Conservation (phyloP, 768 basidiomycete genomes). For the Rhodosporidiobolus sp. region DNA sequence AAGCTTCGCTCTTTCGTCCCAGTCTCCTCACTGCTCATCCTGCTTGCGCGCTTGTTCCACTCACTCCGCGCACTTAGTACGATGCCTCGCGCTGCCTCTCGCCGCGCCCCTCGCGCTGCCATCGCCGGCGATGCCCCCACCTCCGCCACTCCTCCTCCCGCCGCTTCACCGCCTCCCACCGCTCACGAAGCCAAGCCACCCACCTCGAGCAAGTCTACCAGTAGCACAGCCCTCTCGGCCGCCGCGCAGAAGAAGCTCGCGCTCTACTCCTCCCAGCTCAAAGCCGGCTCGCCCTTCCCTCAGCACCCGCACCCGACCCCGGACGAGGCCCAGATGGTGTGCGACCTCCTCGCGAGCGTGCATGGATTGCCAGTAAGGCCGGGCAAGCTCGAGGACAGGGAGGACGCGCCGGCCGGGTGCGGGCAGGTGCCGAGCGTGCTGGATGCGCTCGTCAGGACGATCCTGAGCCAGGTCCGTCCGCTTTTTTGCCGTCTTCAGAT, state of each 20-base stretch:
- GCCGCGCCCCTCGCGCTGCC: background rate
- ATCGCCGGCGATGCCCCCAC: background rate
- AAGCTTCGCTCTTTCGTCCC: too few relatives aligned
- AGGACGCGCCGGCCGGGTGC: conserved; percentile 38
- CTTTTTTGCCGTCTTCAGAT: too few relatives aligned
- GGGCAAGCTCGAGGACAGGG: conserved; percentile 24
- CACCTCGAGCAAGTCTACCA: too few relatives aligned
- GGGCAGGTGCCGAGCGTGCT: conserved; percentile 40
- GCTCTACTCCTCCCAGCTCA: background rate
- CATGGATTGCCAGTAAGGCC: conserved; percentile 41
- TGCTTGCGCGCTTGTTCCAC: background rate
- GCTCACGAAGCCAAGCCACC: too few relatives aligned
- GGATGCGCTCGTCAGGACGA: conserved; percentile 41
- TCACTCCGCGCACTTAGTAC: background rate
- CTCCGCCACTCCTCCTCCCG: background rate
- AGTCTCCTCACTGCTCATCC: too few relatives aligned
- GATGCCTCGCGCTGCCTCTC: background rate
- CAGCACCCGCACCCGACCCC: conserved; percentile 33
- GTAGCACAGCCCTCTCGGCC: background rate
- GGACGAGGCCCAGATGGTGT: conserved; percentile 34
- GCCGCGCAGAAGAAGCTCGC: conserved; percentile 16
- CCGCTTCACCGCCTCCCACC: background rate
- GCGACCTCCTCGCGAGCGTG: conserved; percentile 38
- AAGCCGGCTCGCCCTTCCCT: conserved; percentile 39
- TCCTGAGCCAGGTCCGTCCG: conserved; percentile 16